Base-by-base conservation (phyloP, 2,329 filamentous ascomycete species). In the Aspergillus sp. region DNA sequence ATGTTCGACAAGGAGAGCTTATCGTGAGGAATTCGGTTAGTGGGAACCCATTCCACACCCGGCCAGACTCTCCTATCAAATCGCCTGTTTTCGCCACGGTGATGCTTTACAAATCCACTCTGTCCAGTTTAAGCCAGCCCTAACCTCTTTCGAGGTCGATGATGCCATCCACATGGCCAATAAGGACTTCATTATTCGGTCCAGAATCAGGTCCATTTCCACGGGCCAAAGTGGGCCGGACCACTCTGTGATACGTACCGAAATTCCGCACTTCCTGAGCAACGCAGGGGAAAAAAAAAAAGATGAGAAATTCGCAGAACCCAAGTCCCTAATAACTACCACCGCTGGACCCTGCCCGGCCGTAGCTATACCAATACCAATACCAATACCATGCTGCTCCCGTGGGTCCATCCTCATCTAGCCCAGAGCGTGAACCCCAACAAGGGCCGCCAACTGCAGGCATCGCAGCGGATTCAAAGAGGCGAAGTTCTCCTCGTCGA, bases 361-460 rank as follows among this genome's bases (percentile, higher is more conserved):
- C 34, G 34, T 36, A 36, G 34, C 47, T 30, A 18, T 30, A 41
- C 18, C 39, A 7, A 15, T 45, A 38, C 7, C 18, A 45, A 8
- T 15, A 20, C 15, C n/a, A n/a, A n/a, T 24, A 7, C 5, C 20
- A 47, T 18, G 17, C n/a, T 48, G 24, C 45, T 44, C 18, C 17
- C 59, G 13, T 71, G 66, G 68, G 64, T 71, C 61, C 69, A 72
- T 57, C 63, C 68, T 4, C 59, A 69, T 48, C 51, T 72, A 53
- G 59, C 63, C 7, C 61, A 71, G 39, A 67, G 61, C 58, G 48
- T 55, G 18, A 62, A 71, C 53, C 63, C 67, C 15, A 45, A 62
- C 56, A 72, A 72, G 54, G 70, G 70, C 48, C 69, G 70, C n/a
- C 68, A 71, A 56, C 61, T 72, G 5, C 67, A 63, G 8, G 66